Base-by-base conservation (phyloP, 1,284 basidiomycete genomes). In the Singerocomus inundabilis region DNA sequence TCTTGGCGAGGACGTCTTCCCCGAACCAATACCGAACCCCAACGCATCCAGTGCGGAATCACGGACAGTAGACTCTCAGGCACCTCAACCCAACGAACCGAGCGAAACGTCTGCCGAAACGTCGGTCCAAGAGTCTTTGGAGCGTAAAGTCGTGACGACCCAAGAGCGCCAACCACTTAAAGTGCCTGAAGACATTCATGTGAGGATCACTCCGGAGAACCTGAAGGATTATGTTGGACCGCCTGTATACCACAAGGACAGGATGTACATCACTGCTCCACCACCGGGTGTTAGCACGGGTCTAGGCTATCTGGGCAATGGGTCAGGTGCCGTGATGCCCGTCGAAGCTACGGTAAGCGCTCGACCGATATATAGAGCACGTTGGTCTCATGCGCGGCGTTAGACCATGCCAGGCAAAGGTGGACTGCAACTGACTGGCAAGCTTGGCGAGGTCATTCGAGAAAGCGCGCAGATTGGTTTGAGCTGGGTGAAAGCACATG, bases 151-250 rank as follows among this genome's bases (percentile, higher is more conserved):
- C 5, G 80, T 89, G 33, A 94, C 94, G 4, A 97, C 93, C 1
- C 76, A 81, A 44, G 77, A 87, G 51, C 84, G 93, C 45, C 74
- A 88, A 64, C 93, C 96, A 3, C 79, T 98, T 68, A 76, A 78
- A 38, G 83, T 99, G 12, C 96, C 97, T 1, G 76, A 82, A 9
- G 72, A 78, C 10, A 87, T 99, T 2, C 83, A 88, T 63, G 80
- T 99, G 15, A 76, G 76, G 40, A 92, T 99, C 62, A 89, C 85
- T 0, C 80, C 85, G 7, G 91, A 93, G 38, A 96, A 91, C 58
- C 68, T 99, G 62, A 92, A 94, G 69, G 93, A 98, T 57, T 99
- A 98, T 61, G 93, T 99, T 36, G 97, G 97, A 0, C 94, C 96
- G 8, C 91, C 93, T 18, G 79, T 97, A 18, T 98, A 97, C 71